These are phyloP conservation scores for Komagataella pastoris DNA, from an alignment of 805 yeast species.

Conservation along the genomic window DNA sequence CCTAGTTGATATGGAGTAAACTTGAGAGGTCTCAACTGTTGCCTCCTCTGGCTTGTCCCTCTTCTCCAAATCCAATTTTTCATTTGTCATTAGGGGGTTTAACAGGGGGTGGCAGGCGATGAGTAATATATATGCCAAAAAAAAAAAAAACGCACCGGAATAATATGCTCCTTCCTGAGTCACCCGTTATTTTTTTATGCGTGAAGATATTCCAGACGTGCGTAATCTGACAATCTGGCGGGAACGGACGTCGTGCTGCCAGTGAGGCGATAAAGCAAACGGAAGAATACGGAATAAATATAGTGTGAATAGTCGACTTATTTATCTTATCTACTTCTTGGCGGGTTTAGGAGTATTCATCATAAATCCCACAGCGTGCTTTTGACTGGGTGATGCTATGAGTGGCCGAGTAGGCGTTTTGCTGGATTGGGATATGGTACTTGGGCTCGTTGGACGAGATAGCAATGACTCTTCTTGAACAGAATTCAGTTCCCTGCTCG, in stretches of 20 bases:
- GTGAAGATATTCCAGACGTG: background rate
- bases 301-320: background rate
- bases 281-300: background rate
- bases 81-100: background rate
- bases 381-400: background rate
- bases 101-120: background rate
- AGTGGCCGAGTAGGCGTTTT: background rate
- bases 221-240: background rate
- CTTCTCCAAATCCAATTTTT: constrained; percentile 1
- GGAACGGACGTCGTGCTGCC: background rate
- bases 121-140: background rate
- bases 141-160: background rate
- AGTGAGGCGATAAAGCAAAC: background rate
- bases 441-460: background rate
- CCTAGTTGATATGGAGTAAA: constrained; percentile 31
- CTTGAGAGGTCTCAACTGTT: constrained; percentile 3
- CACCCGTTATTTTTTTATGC: background rate
- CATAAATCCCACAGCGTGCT: background rate
- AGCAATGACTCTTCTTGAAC: background rate
- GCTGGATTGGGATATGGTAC: background rate
- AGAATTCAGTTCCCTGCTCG: background rate
- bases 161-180: background rate
- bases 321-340: background rate
- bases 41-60: background rate
- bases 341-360: background rate